Percentiles rank a stretch among this genome's conserved stretches.
Conservation (phyloP, 176 grass and related monocot species). For the Bothriochloa decipiens region DNA sequence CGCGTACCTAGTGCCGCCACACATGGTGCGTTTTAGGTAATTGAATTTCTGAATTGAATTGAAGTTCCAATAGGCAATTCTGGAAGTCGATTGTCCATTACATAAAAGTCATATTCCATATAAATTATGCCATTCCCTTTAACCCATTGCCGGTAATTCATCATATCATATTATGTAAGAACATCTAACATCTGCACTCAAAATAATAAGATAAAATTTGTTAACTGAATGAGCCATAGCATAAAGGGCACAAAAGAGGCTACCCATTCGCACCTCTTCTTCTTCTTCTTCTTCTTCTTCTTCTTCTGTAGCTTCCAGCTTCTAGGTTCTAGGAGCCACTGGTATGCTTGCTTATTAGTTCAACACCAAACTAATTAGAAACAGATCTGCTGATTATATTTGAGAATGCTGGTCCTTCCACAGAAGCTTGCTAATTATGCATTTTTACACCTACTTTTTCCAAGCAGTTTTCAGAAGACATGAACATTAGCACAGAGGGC, state of each 20-base stretch:
- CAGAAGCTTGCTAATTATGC: conserved; percentile 15
- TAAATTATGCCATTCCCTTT: neutral
- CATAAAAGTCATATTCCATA: neutral
- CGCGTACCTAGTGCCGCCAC: neutral
- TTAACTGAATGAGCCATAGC: neutral
- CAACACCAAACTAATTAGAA: neutral
- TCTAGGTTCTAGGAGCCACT: neutral
- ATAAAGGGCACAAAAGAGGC: neutral
- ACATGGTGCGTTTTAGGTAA: neutral
- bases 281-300: no score
- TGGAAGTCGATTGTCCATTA: neutral
- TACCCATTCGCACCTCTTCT: neutral
- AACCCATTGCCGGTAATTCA: neutral
- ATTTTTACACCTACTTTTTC: conserved; percentile 23
- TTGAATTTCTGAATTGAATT: neutral
- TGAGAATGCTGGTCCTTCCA: neutral
- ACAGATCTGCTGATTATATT: neutral
- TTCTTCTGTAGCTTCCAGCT: neutral
- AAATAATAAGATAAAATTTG: neutral
- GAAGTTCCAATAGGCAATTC: neutral
- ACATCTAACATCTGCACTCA: neutral
- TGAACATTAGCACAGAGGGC: conserved; percentile 44
- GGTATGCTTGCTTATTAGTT: neutral
- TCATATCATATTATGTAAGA: neutral
- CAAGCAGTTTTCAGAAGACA: conserved; percentile 60